Conservation (phyloP, 2,329 filamentous ascomycete genomes). For the Phaeosphaeria sp. region DNA sequence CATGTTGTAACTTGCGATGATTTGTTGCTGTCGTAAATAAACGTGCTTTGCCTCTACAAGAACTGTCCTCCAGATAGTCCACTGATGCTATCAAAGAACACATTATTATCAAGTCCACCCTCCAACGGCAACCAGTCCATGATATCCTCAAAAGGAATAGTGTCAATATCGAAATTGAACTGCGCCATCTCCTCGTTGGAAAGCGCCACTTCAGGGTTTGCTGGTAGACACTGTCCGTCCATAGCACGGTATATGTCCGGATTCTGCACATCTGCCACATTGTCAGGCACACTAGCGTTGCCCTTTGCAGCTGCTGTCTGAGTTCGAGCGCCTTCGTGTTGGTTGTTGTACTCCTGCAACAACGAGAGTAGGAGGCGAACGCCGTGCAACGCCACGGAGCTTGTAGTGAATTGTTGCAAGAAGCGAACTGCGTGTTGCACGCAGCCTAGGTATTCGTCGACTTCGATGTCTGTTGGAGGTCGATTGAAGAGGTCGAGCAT, state of each 20-base stretch:
- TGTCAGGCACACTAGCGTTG: constrained; percentile 10
- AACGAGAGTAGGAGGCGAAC: constrained; percentile 47
- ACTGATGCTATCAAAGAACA: constrained; percentile 28
- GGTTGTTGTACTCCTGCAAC: constrained; percentile 36
- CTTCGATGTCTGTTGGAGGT: constrained; percentile 26
- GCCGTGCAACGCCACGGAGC: constrained; percentile 49
- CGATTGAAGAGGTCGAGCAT: constrained; percentile 39
- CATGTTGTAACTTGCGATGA: too few relatives aligned
- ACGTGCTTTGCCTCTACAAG: background rate
- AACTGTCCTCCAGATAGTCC: background rate
- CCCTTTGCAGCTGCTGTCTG: constrained; percentile 6
- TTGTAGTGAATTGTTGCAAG: constrained; percentile 43
- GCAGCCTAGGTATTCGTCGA: constrained; percentile 29
- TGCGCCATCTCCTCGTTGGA: constrained; percentile 18
- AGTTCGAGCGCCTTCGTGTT: constrained; percentile 15
- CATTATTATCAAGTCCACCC: constrained; percentile 28
- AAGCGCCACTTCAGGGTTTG: constrained; percentile 7
- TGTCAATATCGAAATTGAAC: constrained; percentile 35
- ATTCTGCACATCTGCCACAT: constrained; percentile 13
- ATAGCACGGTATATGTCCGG: constrained; percentile 1
- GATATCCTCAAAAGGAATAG: constrained; percentile 32
- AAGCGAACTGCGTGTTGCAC: constrained; percentile 42
- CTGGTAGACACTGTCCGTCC: background rate
- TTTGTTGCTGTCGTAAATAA: too few relatives aligned
- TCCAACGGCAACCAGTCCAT: constrained; percentile 32